phyloP scores from a whole-genome alignment of 306 rosid species.

The Trifolium subterraneum region DNA sequence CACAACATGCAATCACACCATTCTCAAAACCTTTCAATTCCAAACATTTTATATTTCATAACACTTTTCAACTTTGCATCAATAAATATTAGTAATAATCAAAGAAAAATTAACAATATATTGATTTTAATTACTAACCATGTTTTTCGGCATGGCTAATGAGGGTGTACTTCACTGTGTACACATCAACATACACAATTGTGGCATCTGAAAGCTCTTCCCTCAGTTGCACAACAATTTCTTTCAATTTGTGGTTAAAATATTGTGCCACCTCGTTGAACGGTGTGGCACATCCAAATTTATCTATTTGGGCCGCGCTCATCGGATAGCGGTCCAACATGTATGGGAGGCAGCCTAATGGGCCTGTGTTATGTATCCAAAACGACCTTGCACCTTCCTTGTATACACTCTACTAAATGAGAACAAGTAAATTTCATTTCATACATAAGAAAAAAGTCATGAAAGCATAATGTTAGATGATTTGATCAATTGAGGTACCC shows the following conservation, averaged over 20 bases:
- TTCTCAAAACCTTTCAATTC: slow-evolving; percentile 55
- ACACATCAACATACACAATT: slow-evolving; percentile 68
- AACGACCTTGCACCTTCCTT: slow-evolving; percentile 57
- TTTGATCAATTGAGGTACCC: slow-evolving; percentile 40
- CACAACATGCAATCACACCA: slow-evolving; percentile 73
- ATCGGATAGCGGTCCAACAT: slow-evolving; percentile 29
- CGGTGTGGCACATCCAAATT: slow-evolving; percentile 53
- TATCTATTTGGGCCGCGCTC: slow-evolving; percentile 47
- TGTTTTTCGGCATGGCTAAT: slow-evolving; percentile 56
- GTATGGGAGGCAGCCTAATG: slow-evolving; percentile 59
- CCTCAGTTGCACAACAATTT: slow-evolving; percentile 45
- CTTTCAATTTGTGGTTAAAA: slow-evolving; percentile 55
- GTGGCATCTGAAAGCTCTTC: slow-evolving; percentile 50
- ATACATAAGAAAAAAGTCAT: neutral
- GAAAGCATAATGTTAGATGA: neutral
- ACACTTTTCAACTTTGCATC: neutral
- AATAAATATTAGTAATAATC: neutral
- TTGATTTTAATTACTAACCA: slow-evolving; percentile 34
- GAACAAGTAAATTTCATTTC: slow-evolving; percentile 14
- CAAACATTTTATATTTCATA: slow-evolving; percentile 22
- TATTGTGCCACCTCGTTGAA: slow-evolving; percentile 60
- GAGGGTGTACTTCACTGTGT: slow-evolving; percentile 62
- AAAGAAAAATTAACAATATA: neutral
- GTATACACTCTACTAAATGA: slow-evolving; percentile 49
- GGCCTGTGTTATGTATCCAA: slow-evolving; percentile 85